A percentile compares a stretch with the other conserved stretches of the same genome.
These are phyloP conservation scores for Anisodus tanguticus DNA, from an alignment of 257 asterid genomes.

Conservation along the genomic window DNA sequence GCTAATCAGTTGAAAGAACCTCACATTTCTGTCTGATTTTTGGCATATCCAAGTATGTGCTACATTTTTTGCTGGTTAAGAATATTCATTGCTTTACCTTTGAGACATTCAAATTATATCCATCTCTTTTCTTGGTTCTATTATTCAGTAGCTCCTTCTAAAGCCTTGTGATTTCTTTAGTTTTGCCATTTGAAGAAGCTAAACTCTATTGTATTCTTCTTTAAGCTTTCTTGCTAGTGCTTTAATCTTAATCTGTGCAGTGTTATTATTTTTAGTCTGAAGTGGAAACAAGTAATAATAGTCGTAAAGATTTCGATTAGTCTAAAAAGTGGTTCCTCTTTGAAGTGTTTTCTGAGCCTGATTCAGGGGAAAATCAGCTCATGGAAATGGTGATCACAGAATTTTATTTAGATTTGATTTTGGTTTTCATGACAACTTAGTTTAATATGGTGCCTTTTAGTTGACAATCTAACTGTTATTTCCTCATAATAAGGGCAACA, in stretches of 20 bases:
- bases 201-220: background rate
- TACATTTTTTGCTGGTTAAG: slow-evolving; percentile 20
- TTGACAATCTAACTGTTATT: background rate
- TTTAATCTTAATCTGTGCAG: background rate
- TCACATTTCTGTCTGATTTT: slow-evolving; percentile 27
- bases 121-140: background rate
- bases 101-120: slow-evolving; percentile 14
- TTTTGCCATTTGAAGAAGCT: background rate
- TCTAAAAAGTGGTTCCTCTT: background rate
- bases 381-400: no score
- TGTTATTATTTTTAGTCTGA: background rate
- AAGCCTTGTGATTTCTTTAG: background rate
- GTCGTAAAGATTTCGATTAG: background rate
- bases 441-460: no score
- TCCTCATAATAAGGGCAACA: background rate
- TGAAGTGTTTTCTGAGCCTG: no score
- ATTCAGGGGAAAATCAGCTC: no score
- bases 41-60: slow-evolving; percentile 29
- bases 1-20: slow-evolving; percentile 29
- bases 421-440: background rate
- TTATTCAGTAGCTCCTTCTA: background rate
- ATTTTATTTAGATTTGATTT: no score
- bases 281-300: background rate
- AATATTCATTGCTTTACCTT: slow-evolving; percentile 9
- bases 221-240: background rate